These are phyloP conservation scores for Stachybotrys chartarum DNA, from an alignment of 2,329 filamentous ascomycete species.

Conservation along the genomic window DNA sequence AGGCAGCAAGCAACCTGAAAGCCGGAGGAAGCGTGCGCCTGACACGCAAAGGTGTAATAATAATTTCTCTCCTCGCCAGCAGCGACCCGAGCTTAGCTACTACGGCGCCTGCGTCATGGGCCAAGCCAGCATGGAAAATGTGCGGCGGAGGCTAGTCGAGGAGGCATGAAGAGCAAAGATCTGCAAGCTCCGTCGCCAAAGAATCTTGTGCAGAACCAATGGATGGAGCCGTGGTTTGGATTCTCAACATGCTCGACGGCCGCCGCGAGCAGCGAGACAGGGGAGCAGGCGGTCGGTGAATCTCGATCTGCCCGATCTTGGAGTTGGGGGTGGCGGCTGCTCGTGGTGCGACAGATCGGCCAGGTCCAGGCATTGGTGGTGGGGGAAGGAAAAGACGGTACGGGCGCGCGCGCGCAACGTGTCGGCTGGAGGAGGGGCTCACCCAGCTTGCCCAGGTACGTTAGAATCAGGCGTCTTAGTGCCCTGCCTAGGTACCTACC, in stretches of 20 bases:
- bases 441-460: no score
- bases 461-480: no score
- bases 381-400: no score
- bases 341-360: not conserved
- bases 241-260: no score
- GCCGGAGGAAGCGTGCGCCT: not conserved
- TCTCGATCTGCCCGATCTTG: not conserved
- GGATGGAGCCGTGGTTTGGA: no score
- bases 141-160: slow-evolving; percentile 2
- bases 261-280: not conserved
- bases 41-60: not conserved
- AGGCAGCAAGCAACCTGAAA: no score
- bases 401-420: no score
- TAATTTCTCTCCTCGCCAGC: not conserved
- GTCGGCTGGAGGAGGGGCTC: no score
- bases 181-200: not conserved
- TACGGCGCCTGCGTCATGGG: not conserved
- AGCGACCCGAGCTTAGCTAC: not conserved
- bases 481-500: no score
- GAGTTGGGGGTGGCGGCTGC: not conserved
- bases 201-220: not conserved
- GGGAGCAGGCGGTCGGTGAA: not conserved
- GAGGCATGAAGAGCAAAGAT: not conserved
- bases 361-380: no score
- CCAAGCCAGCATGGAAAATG: slow-evolving; percentile 1